Evolutionary conservation across 805 yeast species (phyloP).

Genomic region (Wickerhamiella bombiphila): DNA sequence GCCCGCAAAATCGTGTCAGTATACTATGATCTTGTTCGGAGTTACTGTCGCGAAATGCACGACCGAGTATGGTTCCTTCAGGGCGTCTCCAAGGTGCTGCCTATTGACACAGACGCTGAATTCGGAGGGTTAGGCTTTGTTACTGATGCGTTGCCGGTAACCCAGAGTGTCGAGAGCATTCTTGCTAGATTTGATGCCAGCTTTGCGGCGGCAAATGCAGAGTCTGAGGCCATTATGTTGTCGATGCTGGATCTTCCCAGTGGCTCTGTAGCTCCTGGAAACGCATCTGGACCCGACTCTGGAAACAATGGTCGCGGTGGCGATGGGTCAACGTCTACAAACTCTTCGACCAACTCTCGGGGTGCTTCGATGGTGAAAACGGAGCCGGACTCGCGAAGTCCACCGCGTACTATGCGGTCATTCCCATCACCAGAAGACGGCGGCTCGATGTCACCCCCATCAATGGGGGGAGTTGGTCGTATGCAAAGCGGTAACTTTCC

Average conservation of each 20-base stretch:
- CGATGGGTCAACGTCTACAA: too few species aligned
- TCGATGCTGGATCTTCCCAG: conserved; percentile 3
- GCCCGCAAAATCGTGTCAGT: conserved; percentile 88
- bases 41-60: conserved; percentile 74
- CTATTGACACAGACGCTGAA: conserved; percentile 73
- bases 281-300: too few species aligned
- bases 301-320: too few species aligned
- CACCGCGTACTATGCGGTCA: too few species aligned
- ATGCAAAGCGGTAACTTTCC: too few species aligned
- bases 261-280: too few species aligned
- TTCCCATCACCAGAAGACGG: too few species aligned
- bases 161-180: conserved; percentile 18
- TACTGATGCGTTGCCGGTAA: conserved; percentile 30
- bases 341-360: too few species aligned
- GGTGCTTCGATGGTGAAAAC: too few species aligned
- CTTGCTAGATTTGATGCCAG: conserved; percentile 18
- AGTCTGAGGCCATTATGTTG: conserved; percentile 9
- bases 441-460: too few species aligned
- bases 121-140: conserved; percentile 44
- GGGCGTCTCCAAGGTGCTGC: conserved; percentile 77
- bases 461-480: too few species aligned
- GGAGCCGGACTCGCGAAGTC: too few species aligned
- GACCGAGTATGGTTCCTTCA: conserved; percentile 88
- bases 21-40: conserved; percentile 66
- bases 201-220: conserved; percentile 15